Base-by-base conservation (phyloP, 768 basidiomycete genomes). In the Crassisporium funariophilum region DNA sequence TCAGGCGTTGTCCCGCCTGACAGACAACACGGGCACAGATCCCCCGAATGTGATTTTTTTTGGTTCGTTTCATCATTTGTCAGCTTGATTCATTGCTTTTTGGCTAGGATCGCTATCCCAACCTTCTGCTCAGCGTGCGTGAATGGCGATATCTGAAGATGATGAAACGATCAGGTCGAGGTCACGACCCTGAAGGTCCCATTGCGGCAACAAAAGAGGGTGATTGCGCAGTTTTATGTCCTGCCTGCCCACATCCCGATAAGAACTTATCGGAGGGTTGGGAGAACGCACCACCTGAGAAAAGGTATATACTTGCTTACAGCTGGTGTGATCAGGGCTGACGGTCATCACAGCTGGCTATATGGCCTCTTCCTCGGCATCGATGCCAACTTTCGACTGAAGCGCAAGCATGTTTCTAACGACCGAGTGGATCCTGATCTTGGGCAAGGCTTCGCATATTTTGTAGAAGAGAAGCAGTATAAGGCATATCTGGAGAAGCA, bases 351-450 rank as follows among this genome's bases (percentile, higher is more conserved):
- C 35, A 49, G 54, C 37, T 67, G 43, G 35, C 33, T 68, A 0
- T 59, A 70, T 48, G 41, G 49, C 9, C 47, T 66, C 1, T 62
- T 67, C 38, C 63, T 52, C 9, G 46, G 35, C 25, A 37, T 55
- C 11, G 53, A 58, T 21, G 53, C 50, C 3, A 58, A 58, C 42
- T 74, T 71, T 41, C 53, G 57, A 1, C 49, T 71, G 4, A 71
- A 66, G 34, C 55, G 63, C 1, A 56, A 57, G 36, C 38, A 57
- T 6, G 54, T 64, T 1, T 66, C 62, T 4, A 62, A 40, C 9
- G 56, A 64, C 11, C 44, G 41, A 12, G 40, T 29, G 8, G 67
- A 69, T 47, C 61, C 67, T 5, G 55, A 59, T 8, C 54, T 69
- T 3, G 49, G 58, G 5, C 35, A 57, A 7, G 67, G 67, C 1